Evolutionary conservation across 1,139 yeast genomes (phyloP), one percentile per base, ranked within the genome.

Genomic region (Blastobotrys aristatus): DNA sequence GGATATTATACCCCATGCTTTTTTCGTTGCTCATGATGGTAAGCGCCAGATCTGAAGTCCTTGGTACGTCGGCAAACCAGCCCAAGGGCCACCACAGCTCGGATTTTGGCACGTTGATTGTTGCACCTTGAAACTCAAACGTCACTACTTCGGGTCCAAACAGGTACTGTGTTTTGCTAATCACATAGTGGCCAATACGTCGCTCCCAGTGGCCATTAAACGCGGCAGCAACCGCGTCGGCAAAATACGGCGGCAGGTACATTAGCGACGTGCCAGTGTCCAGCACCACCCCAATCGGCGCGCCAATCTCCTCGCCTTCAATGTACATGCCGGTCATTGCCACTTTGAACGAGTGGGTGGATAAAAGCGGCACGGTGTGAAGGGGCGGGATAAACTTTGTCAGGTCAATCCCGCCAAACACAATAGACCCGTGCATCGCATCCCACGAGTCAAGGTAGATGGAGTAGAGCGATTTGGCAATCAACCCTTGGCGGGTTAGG

Each of bases 351-450:
- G 58, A 47, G 16, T 47, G 42, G 14, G 57, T 52, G 13, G 61
- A 56, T 10, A 56, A 50, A 41, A 59, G 37, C 14, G 80, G 79
- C 17, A 79, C 58, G 2, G 75, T 63, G 42, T 66, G 63, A 42
- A 80, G 64, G 11, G 65, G 61, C 20, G 83, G 83, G 0, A 66
- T 49, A 57, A 74, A 79, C 57, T 77, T 77, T 47, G 73, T 67
- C 46, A 71, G 73, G 57, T 80, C 85, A 41, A 80, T 71, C 34
- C 79, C 86, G 44, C 86, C 85, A 64, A 80, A 78, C 43, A 80
- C 59, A 22, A 80, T 64, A 18, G 68, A 60, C 6, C 84, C 85
- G 11, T 66, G 53, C 6, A 60, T 48, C 3, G 75, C 67, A 26
- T 63, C 62, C 26, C 65, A 59, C 16, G 64, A 60, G 57, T 76